A percentile compares a stretch with the other conserved stretches of the same genome.
These are phyloP conservation scores for Arthrobotrys musiformis DNA, from an alignment of 2,329 filamentous ascomycete species.

Conservation along the genomic window DNA sequence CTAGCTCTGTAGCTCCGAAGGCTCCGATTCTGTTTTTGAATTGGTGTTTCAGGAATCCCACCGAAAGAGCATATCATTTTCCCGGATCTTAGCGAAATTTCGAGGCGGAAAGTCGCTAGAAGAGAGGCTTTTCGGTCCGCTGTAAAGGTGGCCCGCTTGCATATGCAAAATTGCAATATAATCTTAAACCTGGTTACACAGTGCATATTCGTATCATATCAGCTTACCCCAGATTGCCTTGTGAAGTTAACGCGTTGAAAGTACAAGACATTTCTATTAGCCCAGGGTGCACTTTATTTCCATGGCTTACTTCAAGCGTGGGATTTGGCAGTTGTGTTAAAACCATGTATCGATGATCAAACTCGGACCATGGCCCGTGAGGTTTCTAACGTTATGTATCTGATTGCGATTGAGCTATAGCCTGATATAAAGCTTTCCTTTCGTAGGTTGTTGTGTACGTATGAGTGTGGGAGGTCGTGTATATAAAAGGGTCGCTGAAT, in stretches of 20 bases:
- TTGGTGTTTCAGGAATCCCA: too few species aligned
- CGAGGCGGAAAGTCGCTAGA: conserved; percentile 4
- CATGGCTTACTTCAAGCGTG: not conserved
- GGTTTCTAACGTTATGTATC: not conserved
- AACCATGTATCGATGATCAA: too few species aligned
- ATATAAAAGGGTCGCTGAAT: not conserved
- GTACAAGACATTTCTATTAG: too few species aligned
- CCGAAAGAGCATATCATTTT: too few species aligned
- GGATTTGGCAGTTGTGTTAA: not conserved
- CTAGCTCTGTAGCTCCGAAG: too few species aligned
- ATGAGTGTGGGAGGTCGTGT: too few species aligned
- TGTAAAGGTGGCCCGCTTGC: not conserved
- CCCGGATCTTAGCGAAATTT: too few species aligned
- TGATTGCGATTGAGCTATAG: too few species aligned
- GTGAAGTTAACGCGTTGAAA: not conserved
- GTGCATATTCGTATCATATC: not conserved
- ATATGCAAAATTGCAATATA: not conserved
- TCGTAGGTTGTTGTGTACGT: too few species aligned
- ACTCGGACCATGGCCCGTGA: too few species aligned
- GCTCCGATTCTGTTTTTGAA: too few species aligned
- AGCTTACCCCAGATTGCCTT: conserved; percentile 11
- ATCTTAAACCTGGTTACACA: conserved; percentile 13
- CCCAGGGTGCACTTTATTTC: too few species aligned
- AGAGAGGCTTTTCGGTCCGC: conserved; percentile 24
- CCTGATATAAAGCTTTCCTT: not conserved